phyloP scores from a whole-genome alignment of 2,329 filamentous ascomycete species.

The Calycina marina region DNA sequence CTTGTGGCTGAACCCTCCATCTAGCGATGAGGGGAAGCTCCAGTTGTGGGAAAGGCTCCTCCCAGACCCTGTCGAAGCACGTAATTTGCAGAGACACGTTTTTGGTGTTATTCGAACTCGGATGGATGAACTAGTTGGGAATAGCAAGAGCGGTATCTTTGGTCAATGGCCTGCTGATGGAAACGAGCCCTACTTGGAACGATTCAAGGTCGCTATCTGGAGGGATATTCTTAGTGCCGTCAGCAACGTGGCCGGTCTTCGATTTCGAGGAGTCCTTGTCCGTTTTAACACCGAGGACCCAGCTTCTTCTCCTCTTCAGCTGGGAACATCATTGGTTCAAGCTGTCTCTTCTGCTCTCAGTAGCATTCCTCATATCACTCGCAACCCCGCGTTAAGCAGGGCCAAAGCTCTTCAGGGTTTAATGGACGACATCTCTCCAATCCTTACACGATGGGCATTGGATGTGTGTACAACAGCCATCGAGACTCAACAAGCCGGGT shows the following conservation, averaged over 20 bases:
- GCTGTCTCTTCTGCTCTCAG: not conserved
- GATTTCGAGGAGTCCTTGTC: not conserved
- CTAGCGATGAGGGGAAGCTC: not conserved
- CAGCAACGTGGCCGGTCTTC: not conserved
- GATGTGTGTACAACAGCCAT: not conserved
- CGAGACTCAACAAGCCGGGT: not conserved
- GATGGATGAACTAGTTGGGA: not conserved
- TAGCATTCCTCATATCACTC: not conserved
- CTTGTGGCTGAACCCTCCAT: not conserved
- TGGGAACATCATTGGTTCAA: not conserved
- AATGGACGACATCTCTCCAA: not conserved
- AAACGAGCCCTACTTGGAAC: not conserved
- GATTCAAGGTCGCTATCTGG: not conserved
- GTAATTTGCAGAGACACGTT: not conserved
- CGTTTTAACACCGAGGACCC: not conserved
- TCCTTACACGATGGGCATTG: not conserved
- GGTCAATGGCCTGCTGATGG: not conserved
- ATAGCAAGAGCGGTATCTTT: not conserved
- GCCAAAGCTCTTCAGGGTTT: not conserved
- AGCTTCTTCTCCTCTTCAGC: not conserved
- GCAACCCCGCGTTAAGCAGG: not conserved
- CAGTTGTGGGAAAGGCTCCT: not conserved
- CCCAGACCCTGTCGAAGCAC: not conserved
- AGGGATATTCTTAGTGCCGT: not conserved
- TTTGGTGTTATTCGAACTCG: not conserved